These are phyloP conservation scores for Gomphus bonarii DNA, from an alignment of 1,284 basidiomycete genomes.

Conservation along the genomic window DNA sequence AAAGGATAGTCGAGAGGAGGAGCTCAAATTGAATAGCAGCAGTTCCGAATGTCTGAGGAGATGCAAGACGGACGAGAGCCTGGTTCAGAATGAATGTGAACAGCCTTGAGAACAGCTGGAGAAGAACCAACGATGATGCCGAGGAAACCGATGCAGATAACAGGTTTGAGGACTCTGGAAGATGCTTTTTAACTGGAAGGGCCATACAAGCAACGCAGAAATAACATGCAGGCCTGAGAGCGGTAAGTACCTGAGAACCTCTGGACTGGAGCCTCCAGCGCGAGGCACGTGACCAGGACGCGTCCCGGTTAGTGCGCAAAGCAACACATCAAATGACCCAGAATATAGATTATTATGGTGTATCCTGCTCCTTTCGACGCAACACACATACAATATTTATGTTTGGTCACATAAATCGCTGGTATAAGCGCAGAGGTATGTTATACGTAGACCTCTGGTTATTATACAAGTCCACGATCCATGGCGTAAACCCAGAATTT, in stretches of 20 bases:
- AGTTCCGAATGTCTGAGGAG: conserved; percentile 80
- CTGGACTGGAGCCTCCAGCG: not conserved
- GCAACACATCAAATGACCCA: too few species aligned
- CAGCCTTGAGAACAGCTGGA: conserved; percentile 77
- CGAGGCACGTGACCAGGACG: not conserved
- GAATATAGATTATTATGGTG: too few species aligned
- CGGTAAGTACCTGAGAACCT: too few species aligned
- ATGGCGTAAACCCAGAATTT: not conserved
- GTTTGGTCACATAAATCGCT: too few species aligned
- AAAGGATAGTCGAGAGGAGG: conserved; percentile 82
- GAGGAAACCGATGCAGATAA: conserved; percentile 34
- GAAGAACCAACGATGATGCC: conserved; percentile 70
- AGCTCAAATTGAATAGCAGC: conserved; percentile 83
- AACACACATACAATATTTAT: not conserved
- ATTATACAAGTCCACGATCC: not conserved
- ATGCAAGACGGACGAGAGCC: conserved; percentile 71
- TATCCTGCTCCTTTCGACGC: too few species aligned
- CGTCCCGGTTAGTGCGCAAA: too few species aligned
- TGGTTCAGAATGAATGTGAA: conserved; percentile 89
- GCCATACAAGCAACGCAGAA: not conserved
- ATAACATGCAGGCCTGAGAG: not conserved
- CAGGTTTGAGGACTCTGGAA: not conserved
- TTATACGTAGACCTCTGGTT: not conserved
- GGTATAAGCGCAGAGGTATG: too few species aligned
- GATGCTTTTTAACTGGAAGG: not conserved